phyloP scores from a whole-genome alignment of 1,139 yeast species.

The Zhuliangozyma parablackwelliae region DNA sequence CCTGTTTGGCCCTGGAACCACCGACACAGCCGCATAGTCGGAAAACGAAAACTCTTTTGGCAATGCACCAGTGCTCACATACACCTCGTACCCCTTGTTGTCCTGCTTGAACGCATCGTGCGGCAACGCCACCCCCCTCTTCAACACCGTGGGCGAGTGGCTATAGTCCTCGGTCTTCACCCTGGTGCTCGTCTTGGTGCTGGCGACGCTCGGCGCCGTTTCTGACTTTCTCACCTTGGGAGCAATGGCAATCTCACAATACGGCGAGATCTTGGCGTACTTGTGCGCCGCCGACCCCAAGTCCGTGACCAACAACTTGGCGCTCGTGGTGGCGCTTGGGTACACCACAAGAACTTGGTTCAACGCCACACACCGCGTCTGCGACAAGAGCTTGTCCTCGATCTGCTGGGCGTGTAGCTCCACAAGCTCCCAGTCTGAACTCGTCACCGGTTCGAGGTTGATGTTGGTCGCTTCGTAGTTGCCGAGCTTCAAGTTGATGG shows the following conservation, averaged over 20 bases:
- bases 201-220: conserved; percentile 26
- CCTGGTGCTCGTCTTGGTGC: conserved; percentile 11
- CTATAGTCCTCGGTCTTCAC: conserved; percentile 21
- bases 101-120: no score
- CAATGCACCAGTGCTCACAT: conserved; percentile 36
- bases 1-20: conserved; percentile 50
- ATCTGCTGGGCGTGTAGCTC: conserved; percentile 76
- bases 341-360: conserved; percentile 65
- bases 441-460: conserved; percentile 70
- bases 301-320: conserved; percentile 59
- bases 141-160: conserved; percentile 36
- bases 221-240: conserved; percentile 59
- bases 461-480: conserved; percentile 55
- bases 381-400: conserved; percentile 72
- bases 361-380: conserved; percentile 69
- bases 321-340: conserved; percentile 63
- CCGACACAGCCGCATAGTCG: conserved; percentile 55
- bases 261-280: conserved; percentile 62
- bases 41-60: conserved; percentile 19
- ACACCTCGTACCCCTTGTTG: conserved; percentile 41
- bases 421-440: conserved; percentile 88
- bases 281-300: conserved; percentile 47
- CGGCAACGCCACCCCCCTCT: conserved; percentile 57
- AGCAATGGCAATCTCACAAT: conserved; percentile 78
- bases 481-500: conserved; percentile 38